phyloP scores from a whole-genome alignment of 83 land plant species.

The Picea mariana region DNA sequence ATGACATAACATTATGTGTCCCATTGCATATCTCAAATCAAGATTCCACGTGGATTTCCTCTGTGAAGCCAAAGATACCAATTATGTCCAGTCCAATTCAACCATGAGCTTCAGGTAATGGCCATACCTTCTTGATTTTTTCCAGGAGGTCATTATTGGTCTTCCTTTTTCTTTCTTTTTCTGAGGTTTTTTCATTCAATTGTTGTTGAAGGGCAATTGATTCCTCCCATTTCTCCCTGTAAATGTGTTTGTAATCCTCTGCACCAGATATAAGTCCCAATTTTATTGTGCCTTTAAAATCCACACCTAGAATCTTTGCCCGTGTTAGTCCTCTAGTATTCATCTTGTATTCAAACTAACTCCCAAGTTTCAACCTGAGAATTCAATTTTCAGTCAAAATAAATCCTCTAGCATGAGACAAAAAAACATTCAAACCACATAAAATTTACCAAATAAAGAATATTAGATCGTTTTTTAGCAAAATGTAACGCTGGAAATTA shows the following conservation, averaged over 20 bases:
- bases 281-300: slow-evolving; percentile 41
- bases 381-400: too few relatives aligned
- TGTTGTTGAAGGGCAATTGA: slow-evolving; percentile 37
- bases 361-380: too few relatives aligned
- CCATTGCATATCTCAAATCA: background rate
- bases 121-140: slow-evolving; percentile 33
- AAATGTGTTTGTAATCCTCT: slow-evolving; percentile 30
- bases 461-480: too few relatives aligned
- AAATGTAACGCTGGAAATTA: too few relatives aligned
- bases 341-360: slow-evolving; percentile 36
- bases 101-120: too few relatives aligned
- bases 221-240: slow-evolving; percentile 45
- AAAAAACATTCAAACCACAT: too few relatives aligned
- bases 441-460: too few relatives aligned
- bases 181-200: slow-evolving; percentile 25
- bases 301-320: slow-evolving; percentile 41
- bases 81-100: background rate
- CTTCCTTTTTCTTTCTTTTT: slow-evolving; percentile 31
- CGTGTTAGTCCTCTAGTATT: slow-evolving; percentile 49
- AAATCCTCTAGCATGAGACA: too few relatives aligned
- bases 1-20: too few relatives aligned
- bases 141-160: slow-evolving; percentile 22
- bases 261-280: slow-evolving; percentile 32
- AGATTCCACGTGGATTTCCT: background rate
- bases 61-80: background rate